phyloP scores from a whole-genome alignment of 225 moss, liverwort and hornwort species.

The Thuidium tamariscinum region DNA sequence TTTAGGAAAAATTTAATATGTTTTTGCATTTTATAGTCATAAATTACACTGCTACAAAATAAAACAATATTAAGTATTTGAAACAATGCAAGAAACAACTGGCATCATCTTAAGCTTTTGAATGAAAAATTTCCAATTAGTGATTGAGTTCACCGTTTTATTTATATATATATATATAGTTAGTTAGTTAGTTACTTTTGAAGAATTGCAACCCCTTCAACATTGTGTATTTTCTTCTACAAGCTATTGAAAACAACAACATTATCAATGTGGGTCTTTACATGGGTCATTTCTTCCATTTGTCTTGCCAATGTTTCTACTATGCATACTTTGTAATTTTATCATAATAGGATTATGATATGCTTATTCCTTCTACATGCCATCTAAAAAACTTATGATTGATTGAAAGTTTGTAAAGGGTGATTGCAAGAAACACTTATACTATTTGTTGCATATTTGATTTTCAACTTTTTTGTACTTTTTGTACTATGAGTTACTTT shows the following conservation, averaged over 20 bases:
- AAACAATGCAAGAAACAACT: background rate
- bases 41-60: no score
- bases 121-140: background rate
- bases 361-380: background rate
- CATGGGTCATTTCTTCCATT: fast-evolving
- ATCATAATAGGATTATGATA: background rate
- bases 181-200: background rate
- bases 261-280: no score
- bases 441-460: no score
- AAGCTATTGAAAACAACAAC: background rate
- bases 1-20: no score
- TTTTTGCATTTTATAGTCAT: no score
- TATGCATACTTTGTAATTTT: background rate
- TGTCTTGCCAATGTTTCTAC: background rate
- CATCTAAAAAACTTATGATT: background rate
- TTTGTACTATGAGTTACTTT: no score
- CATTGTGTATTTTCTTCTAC: background rate
- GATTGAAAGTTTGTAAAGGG: background rate
- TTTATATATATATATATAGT: no score
- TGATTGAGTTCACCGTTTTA: background rate
- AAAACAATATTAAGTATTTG: no score
- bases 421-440: no score
- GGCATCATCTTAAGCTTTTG: background rate
- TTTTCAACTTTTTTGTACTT: no score
- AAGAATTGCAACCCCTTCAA: background rate